These are phyloP conservation scores for Carex cristatella DNA, from an alignment of 176 grass and related monocot species.

Conservation along the genomic window DNA sequence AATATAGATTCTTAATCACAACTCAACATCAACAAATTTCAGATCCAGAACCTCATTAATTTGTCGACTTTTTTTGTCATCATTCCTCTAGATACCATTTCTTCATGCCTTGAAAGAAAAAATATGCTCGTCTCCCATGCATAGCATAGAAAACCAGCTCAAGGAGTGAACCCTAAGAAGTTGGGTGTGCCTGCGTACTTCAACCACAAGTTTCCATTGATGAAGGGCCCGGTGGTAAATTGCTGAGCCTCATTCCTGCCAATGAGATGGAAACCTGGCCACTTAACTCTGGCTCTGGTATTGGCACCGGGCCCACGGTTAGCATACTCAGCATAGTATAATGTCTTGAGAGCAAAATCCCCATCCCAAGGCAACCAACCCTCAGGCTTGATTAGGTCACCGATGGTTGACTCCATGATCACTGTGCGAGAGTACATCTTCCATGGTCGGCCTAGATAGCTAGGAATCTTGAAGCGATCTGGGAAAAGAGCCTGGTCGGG, in stretches of 20 bases:
- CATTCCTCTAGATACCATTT: constrained; percentile 1
- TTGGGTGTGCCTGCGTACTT: constrained; percentile 40
- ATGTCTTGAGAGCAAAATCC: constrained; percentile 42
- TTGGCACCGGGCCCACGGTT: constrained; percentile 68
- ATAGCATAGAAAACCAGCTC: constrained; percentile 9
- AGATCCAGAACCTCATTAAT: not conserved
- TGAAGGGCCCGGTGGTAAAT: constrained; percentile 48
- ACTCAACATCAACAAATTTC: constrained; percentile 6
- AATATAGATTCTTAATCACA: not conserved
- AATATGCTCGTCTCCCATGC: not conserved
- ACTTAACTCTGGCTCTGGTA: constrained; percentile 54
- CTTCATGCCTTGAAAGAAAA: constrained; percentile 24
- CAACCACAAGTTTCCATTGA: constrained; percentile 50
- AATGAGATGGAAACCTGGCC: constrained; percentile 67
- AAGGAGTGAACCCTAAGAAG: constrained; percentile 52
- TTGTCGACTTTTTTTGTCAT: not conserved
- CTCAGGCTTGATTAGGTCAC: constrained; percentile 61
- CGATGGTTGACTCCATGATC: constrained; percentile 68
- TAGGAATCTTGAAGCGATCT: constrained; percentile 28
- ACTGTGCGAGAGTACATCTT: constrained; percentile 62
- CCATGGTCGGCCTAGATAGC: constrained; percentile 85
- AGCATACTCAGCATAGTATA: constrained; percentile 80
- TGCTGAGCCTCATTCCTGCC: constrained; percentile 45
- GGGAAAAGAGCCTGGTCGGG: constrained; percentile 57
- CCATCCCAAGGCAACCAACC: constrained; percentile 67